Evolutionary conservation across 352 stramenopile species (phyloP).

Genomic region (Pythium volutum): DNA sequence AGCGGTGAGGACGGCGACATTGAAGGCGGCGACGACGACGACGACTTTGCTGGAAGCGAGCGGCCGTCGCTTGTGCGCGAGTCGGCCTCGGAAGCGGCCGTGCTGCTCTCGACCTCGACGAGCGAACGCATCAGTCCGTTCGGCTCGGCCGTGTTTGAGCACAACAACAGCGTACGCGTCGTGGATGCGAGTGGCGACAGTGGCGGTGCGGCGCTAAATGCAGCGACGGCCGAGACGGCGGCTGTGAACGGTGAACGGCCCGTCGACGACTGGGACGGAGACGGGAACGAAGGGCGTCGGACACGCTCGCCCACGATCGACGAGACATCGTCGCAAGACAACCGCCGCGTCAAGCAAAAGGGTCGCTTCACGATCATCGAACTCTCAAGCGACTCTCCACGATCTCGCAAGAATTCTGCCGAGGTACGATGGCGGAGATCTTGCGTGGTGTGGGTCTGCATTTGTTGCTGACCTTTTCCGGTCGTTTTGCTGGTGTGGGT

Average conservation of each 20-base stretch:
- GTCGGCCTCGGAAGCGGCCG: not conserved
- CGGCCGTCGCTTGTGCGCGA: not conserved
- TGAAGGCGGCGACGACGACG: constrained; percentile 10
- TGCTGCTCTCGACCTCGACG: constrained; percentile 1
- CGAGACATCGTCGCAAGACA: constrained; percentile 15
- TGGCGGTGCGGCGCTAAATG: not conserved
- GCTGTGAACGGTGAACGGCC: not conserved
- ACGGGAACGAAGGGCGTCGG: not conserved
- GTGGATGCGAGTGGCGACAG: constrained; percentile 3
- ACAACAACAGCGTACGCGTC: constrained; percentile 2
- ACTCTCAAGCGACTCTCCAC: constrained; percentile 57
- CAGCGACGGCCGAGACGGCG: not conserved
- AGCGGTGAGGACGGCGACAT: constrained; percentile 16
- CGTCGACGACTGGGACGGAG: not conserved
- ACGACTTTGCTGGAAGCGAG: not conserved
- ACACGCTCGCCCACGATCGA: constrained; percentile 10
- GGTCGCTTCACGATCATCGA: constrained; percentile 87
- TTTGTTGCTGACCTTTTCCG: not conserved
- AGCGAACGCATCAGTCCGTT: constrained; percentile 28
- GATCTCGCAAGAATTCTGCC: constrained; percentile 47
- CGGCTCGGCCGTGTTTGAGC: constrained; percentile 26
- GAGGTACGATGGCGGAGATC: constrained; percentile 33
- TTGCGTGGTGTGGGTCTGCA: not conserved
- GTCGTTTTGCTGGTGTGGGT: not conserved
- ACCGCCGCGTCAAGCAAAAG: constrained; percentile 56